These are phyloP conservation scores for Jacaranda copaia DNA, from an alignment of 257 asterid species.

Conservation along the genomic window DNA sequence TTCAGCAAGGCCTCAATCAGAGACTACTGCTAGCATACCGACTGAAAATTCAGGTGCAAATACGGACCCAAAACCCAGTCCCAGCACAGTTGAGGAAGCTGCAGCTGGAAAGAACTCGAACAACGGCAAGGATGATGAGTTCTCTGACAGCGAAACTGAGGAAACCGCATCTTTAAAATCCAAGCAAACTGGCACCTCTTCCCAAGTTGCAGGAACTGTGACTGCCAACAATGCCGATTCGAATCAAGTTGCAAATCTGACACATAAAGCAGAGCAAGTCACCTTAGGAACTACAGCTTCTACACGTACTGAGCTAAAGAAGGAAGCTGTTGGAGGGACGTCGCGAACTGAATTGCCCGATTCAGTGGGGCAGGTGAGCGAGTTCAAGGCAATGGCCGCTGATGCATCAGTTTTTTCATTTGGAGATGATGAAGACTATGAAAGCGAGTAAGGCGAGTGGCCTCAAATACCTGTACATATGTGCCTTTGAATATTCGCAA, in stretches of 20 bases:
- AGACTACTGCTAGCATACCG: constrained; percentile 42
- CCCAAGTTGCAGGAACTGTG: constrained; percentile 40
- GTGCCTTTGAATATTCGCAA: constrained; percentile 44
- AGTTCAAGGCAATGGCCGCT: constrained; percentile 93
- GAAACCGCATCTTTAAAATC: constrained; percentile 51
- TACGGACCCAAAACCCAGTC: constrained; percentile 43
- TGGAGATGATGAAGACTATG: constrained; percentile 95
- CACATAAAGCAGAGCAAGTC: constrained; percentile 59
- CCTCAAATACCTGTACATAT: constrained; percentile 33
- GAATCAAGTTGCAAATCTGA: constrained; percentile 48
- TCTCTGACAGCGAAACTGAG: constrained; percentile 71
- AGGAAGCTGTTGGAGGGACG: constrained; percentile 46
- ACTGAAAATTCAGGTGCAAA: constrained; percentile 45
- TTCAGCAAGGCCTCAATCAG: constrained; percentile 53
- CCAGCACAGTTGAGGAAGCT: constrained; percentile 48
- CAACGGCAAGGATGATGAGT: constrained; percentile 68
- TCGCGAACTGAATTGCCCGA: constrained; percentile 37
- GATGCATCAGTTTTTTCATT: constrained; percentile 95
- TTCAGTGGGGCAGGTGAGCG: constrained; percentile 69
- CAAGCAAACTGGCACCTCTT: constrained; percentile 41
- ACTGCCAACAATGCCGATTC: constrained; percentile 42
- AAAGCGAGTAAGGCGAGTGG: constrained; percentile 63
- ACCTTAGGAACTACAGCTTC: constrained; percentile 57
- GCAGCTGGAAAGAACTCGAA: constrained; percentile 41
- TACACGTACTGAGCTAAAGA: constrained; percentile 48